Conservation (phyloP, 352 stramenopile species). For the Phytophthora cajani region DNA sequence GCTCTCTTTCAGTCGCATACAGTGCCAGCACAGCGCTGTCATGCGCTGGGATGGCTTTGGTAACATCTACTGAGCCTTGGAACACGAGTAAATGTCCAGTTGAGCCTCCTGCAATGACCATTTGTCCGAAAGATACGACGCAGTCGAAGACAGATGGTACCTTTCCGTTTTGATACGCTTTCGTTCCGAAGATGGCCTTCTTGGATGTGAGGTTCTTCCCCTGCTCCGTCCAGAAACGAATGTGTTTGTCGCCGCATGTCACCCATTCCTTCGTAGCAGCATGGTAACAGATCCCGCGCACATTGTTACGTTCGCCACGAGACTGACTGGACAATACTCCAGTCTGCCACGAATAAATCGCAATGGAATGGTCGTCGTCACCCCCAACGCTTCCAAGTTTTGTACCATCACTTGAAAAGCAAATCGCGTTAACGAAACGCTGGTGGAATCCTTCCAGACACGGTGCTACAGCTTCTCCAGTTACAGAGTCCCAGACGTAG, state of each 20-base stretch:
- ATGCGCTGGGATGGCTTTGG: conserved; percentile 63
- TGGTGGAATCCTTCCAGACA: conserved; percentile 85
- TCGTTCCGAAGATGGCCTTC: conserved; percentile 73
- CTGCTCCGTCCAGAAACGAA: conserved; percentile 83
- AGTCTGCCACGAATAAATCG: conserved; percentile 82
- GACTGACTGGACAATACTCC: conserved; percentile 51
- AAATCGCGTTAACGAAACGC: conserved; percentile 69
- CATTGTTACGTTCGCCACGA: conserved; percentile 71
- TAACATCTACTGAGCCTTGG: conserved; percentile 55
- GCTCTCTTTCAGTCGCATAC: conserved; percentile 51
- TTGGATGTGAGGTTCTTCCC: conserved; percentile 73
- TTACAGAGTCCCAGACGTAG: conserved; percentile 73
- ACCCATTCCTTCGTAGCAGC: conserved; percentile 62
- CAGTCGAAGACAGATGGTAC: conserved; percentile 59
- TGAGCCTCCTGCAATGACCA: conserved; percentile 57
- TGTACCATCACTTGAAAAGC: conserved; percentile 73
- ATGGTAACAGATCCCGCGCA: conserved; percentile 60
- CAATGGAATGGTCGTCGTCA: conserved; percentile 87
- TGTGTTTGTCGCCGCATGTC: conserved; percentile 73
- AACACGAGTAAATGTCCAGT: conserved; percentile 87
- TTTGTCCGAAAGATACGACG: conserved; percentile 53
- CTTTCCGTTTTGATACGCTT: conserved; percentile 59
- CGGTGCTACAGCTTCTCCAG: conserved; percentile 35
- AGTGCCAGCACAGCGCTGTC: conserved; percentile 51
- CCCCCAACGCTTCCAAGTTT: conserved; percentile 77